Evolutionary conservation across 805 yeast species (phyloP).

Genomic region (Zygoascus ofunaensis): DNA sequence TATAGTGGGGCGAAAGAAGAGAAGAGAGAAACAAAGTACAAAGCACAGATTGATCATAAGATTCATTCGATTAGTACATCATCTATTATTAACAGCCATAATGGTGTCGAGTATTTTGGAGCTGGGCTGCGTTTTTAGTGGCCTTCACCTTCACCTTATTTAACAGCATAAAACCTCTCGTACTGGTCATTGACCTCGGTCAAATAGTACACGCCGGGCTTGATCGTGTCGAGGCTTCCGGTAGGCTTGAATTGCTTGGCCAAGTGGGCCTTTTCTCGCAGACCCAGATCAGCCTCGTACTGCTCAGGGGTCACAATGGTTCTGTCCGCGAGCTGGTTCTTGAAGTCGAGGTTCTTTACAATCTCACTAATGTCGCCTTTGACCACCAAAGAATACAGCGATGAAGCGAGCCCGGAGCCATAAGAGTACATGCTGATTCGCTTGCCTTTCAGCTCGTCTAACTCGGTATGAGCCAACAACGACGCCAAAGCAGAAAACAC

Average conservation of each 20-base stretch:
- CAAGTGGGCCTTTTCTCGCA: conserved; percentile 86
- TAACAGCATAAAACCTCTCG: conserved; percentile 72
- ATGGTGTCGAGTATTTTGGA: no score
- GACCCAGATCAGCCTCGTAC: conserved; percentile 69
- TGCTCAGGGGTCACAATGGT: conserved; percentile 59
- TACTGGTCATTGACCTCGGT: conserved; percentile 75
- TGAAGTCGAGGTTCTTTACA: conserved; percentile 55
- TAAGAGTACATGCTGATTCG: conserved; percentile 90
- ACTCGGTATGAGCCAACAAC: conserved; percentile 63
- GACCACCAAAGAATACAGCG: conserved; percentile 71
- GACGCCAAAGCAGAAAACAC: conserved; percentile 83
- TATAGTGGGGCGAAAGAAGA: no score
- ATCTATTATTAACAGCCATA: no score
- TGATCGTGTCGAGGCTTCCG: conserved; percentile 66
- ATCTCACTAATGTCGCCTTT: conserved; percentile 72
- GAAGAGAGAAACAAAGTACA: no score
- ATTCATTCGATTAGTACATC: no score
- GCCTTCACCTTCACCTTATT: no score
- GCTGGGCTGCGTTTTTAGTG: no score
- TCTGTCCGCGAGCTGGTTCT: conserved; percentile 60
- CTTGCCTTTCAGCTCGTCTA: conserved; percentile 66
- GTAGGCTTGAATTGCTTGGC: conserved; percentile 70
- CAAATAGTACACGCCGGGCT: conserved; percentile 75
- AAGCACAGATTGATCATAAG: no score
- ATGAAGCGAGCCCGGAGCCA: conserved; percentile 96